Evolutionary conservation across 345 rosid species (phyloP).

Genomic region (Reutealis trisperma): DNA sequence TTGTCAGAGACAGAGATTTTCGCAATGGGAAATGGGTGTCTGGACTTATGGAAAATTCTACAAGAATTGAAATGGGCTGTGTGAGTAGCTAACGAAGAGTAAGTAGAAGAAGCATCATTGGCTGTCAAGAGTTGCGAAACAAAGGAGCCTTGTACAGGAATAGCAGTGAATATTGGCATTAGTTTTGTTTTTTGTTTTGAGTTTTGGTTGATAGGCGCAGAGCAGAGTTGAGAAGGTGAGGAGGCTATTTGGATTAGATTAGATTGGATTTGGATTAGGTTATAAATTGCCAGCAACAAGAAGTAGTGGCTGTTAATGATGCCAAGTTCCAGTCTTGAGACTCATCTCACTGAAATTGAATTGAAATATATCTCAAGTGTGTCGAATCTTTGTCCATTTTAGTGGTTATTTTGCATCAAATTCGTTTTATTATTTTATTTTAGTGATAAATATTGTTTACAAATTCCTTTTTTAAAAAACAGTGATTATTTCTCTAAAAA

Average conservation of each 20-base stretch:
- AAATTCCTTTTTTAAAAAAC: no score
- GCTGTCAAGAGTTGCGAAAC: not conserved
- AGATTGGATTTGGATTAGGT: not conserved
- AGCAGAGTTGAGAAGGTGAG: not conserved
- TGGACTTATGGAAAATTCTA: slow-evolving; percentile 1
- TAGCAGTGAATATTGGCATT: slow-evolving; percentile 1
- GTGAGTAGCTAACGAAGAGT: not conserved
- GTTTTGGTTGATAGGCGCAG: not conserved
- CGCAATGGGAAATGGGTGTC: not conserved
- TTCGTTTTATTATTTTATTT: no score
- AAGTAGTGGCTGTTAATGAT: not conserved
- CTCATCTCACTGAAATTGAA: no score
- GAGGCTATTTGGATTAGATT: not conserved
- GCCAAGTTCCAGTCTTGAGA: not conserved
- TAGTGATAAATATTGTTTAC: no score
- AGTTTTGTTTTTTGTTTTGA: not conserved
- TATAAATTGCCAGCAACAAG: no score
- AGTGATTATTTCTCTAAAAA: no score
- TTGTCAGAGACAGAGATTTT: slow-evolving; percentile 4
- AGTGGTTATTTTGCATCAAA: no score
- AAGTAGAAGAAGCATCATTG: not conserved
- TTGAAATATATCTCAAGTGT: no score
- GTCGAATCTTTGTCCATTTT: no score
- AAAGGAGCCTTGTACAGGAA: not conserved
- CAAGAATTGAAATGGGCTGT: not conserved